Evolutionary conservation across 2,329 filamentous ascomycete species (phyloP).

Genomic region (Bipolaris victoriae): DNA sequence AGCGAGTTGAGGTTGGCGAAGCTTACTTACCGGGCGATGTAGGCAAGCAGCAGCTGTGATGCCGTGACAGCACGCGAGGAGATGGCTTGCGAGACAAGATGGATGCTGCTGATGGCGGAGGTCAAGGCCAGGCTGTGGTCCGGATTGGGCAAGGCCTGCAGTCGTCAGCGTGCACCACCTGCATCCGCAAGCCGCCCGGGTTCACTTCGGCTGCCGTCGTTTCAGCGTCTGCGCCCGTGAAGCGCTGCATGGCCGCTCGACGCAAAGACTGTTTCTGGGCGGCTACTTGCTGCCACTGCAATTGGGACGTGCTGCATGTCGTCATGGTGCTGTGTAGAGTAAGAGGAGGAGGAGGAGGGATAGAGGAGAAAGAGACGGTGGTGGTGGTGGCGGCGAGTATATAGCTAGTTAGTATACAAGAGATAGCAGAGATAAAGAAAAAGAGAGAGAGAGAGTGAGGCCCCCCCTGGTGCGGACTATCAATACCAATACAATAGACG

Average conservation of each 20-base stretch:
- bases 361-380: background rate
- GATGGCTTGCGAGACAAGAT: conserved; percentile 31
- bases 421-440: background rate
- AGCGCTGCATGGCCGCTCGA: conserved; percentile 35
- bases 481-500: no score
- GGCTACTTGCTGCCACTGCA: conserved; percentile 41
- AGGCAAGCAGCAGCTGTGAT: conserved; percentile 35
- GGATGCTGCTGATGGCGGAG: conserved; percentile 26
- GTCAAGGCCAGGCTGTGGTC: conserved; percentile 7
- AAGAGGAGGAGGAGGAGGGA: background rate
- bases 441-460: background rate
- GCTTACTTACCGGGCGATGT: conserved; percentile 38
- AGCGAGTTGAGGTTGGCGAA: conserved; percentile 10
- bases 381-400: no score
- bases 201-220: conserved; percentile 12
- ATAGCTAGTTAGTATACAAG: no score
- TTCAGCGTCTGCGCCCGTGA: conserved; percentile 19
- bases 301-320: conserved; percentile 25
- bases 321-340: conserved; percentile 13
- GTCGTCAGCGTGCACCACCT: conserved; percentile 14
- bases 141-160: conserved; percentile 21
- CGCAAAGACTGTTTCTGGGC: conserved; percentile 33
- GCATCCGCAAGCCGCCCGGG: background rate
- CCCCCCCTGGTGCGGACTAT: background rate
- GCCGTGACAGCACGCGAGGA: conserved; percentile 38